These are phyloP conservation scores for Xylaria palmicola DNA, from an alignment of 495 filamentous ascomycete species.

Conservation along the genomic window DNA sequence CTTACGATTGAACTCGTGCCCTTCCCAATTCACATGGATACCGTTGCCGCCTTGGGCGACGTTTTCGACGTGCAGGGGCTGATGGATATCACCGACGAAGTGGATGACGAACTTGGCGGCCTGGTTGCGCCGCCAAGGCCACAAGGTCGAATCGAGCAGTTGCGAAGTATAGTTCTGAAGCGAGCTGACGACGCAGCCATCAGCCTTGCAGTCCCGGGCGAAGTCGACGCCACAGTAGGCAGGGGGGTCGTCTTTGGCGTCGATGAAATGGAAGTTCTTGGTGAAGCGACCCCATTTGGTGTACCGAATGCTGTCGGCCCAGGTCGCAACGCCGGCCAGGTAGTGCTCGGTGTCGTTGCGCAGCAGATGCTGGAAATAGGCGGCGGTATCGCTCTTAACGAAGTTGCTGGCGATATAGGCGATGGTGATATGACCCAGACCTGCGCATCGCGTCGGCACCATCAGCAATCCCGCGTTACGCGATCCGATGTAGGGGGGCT, in stretches of 20 bases:
- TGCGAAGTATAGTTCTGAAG: slow-evolving; percentile 59
- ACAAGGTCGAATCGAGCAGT: slow-evolving; percentile 42
- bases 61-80: slow-evolving; percentile 63
- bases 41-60: slow-evolving; percentile 60
- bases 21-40: slow-evolving; percentile 57
- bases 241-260: slow-evolving; percentile 65
- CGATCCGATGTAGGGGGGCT: neutral
- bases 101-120: slow-evolving; percentile 65
- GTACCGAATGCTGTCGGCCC: slow-evolving; percentile 63
- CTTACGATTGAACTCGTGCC: slow-evolving; percentile 38
- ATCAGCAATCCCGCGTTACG: slow-evolving; percentile 10
- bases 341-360: slow-evolving; percentile 50
- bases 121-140: slow-evolving; percentile 39
- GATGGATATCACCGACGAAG: slow-evolving; percentile 65
- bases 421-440: slow-evolving; percentile 61
- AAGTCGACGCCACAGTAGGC: slow-evolving; percentile 57
- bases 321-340: slow-evolving; percentile 60
- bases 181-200: slow-evolving; percentile 63
- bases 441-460: slow-evolving; percentile 20
- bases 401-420: slow-evolving; percentile 53
- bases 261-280: slow-evolving; percentile 68
- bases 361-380: slow-evolving; percentile 44
- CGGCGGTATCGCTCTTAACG: slow-evolving; percentile 37
- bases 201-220: slow-evolving; percentile 58
- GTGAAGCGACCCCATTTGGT: slow-evolving; percentile 57